Base-by-base conservation (phyloP, 2,329 filamentous ascomycete genomes). In the Verruconis gallopava region DNA sequence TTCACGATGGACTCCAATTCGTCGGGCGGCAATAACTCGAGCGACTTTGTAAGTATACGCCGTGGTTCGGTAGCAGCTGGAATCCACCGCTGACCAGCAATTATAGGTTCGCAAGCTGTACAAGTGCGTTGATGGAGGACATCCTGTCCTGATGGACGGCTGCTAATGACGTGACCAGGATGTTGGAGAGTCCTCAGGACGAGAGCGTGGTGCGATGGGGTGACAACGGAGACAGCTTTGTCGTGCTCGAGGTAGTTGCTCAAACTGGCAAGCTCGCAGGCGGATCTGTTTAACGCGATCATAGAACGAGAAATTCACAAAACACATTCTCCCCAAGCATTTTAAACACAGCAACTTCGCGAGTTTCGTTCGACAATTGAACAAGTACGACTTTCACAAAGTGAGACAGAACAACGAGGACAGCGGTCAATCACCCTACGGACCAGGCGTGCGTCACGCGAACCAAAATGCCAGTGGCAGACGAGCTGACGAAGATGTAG, bases 341-440 rank as follows among this genome's bases (percentile, higher is more conserved):
- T 98, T 98, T 71, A 98, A 98, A 64, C 91, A 96, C 65, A 93
- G 85, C 73, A 95, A 95, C 61, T 95, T 95, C 66, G 88, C 88
- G 21, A 94, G 86, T 63, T 95, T 95, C 58, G 88, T 95, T 45
- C 81, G 88, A 38, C 88, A 95, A 60, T 68, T 95, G 45, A 95
- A 95, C 68, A 95, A 95, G 60, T 95, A 93, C 61, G 88, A 94
- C 58, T 98, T 98, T 53, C 91, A 98, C 69, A 98, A 98, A 69
- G 88, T 96, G 49, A 77, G 91, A 49, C 84, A 82, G 55, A 84
- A 88, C 54, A 93, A 85, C 50, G 85, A 93, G 56, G 85, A 93
- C 55, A 85, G 75, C 53, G 81, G 81, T 19, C 75, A 83, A 52
- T 85, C 83, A 44, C 81, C 79, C 4, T 93, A 93, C 53, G 85